phyloP scores from a whole-genome alignment of 148 eudicot genomes.

The Chenopodium suecicum region DNA sequence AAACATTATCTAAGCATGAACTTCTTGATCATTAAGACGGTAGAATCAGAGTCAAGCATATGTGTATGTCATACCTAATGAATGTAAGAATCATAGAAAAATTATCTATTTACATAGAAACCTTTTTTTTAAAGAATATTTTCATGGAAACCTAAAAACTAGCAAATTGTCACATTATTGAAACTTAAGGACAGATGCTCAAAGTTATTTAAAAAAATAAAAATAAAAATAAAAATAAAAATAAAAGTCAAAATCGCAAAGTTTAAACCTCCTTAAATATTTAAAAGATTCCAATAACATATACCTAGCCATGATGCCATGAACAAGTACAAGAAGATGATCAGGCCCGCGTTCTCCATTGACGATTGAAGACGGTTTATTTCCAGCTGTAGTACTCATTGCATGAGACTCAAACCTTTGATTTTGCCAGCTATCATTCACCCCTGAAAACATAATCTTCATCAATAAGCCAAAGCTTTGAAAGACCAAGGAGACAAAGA shows the following conservation, averaged over 20 bases:
- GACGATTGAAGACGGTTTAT: conserved; percentile 39
- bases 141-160: neutral
- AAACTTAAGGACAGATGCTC: neutral
- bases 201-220: neutral
- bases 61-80: neutral
- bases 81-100: neutral
- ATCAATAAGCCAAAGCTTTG: conserved; percentile 5
- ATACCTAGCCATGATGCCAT: conserved; percentile 94
- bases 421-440: conserved; percentile 38
- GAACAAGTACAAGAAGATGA: conserved; percentile 97
- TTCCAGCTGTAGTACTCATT: conserved; percentile 62
- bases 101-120: neutral
- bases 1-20: neutral
- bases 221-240: neutral
- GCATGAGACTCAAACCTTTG: conserved; percentile 49
- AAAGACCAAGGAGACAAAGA: neutral
- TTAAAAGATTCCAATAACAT: conserved; percentile 8
- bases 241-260: neutral
- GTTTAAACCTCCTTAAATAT: neutral
- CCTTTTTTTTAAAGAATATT: no score
- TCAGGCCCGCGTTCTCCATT: conserved; percentile 56
- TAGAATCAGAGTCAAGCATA: neutral
- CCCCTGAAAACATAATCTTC: conserved; percentile 41
- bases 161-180: neutral
- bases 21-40: neutral